Conservation (phyloP, 169 alveolate species). For the Cryptosporidium viatorum region DNA sequence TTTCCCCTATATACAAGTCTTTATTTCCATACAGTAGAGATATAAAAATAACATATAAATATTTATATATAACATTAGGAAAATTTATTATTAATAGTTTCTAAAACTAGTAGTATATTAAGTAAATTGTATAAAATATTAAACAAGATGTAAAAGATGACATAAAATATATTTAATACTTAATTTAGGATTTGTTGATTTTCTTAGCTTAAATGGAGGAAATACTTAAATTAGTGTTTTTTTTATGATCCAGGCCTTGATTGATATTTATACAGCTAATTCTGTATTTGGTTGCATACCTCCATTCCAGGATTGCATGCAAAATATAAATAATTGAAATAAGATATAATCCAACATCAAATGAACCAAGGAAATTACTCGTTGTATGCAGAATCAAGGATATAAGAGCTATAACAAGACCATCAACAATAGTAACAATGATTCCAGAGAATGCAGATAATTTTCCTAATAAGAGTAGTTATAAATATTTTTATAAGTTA, state of each 20-base stretch:
- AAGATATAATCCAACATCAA: conserved; percentile 4
- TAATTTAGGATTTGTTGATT: not conserved
- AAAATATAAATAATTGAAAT: conserved; percentile 23
- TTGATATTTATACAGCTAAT: not conserved
- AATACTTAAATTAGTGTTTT: not conserved
- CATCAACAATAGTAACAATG: conserved; percentile 40
- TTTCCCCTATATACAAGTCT: not conserved
- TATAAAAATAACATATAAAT: not conserved
- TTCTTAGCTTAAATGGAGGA: not conserved
- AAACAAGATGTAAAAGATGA: not conserved
- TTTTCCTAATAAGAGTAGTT: conserved; percentile 10
- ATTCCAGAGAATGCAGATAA: conserved; percentile 52
- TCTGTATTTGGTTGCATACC: conserved; percentile 16
- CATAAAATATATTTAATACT: not conserved
- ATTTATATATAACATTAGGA: not conserved
- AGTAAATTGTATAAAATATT: not conserved
- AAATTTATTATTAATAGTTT: not conserved
- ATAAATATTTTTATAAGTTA: not conserved
- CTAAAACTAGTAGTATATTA: not conserved
- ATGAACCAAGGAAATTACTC: not conserved
- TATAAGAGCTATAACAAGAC: not conserved
- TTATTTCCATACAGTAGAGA: not conserved
- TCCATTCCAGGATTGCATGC: conserved; percentile 49
- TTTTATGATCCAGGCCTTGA: not conserved
- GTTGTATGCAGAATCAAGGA: conserved; percentile 20